phyloP scores from a whole-genome alignment of 73 alveolate species.

The Paramecium caudatum region DNA sequence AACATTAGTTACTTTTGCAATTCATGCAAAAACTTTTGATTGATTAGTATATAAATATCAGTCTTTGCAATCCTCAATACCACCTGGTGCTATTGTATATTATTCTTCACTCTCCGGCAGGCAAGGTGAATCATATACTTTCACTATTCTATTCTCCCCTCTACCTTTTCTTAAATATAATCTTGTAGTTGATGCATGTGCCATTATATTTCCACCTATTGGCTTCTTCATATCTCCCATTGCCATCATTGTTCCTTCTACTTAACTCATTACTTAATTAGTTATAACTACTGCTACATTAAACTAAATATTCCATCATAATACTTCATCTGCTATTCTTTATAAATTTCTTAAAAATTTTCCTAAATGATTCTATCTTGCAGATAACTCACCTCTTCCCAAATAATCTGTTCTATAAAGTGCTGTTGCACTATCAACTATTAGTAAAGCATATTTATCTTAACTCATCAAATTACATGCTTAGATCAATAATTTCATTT shows the following conservation, averaged over 20 bases:
- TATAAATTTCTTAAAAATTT: constrained; percentile 96
- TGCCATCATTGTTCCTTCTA: constrained; percentile 96
- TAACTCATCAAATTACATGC: constrained; percentile 97
- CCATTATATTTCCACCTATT: constrained; percentile 99
- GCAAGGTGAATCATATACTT: constrained; percentile 98
- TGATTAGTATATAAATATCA: constrained; percentile 9
- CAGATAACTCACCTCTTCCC: constrained; percentile 98
- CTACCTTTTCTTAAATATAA: constrained; percentile 97
- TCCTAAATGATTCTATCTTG: constrained; percentile 96
- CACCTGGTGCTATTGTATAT: constrained; percentile 89
- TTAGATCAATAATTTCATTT: constrained; percentile 87
- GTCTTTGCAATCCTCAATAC: constrained; percentile 90
- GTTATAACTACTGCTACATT: constrained; percentile 98
- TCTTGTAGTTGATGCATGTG: constrained; percentile 98
- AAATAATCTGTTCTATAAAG: constrained; percentile 98
- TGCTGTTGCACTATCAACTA: constrained; percentile 99
- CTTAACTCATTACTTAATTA: constrained; percentile 97
- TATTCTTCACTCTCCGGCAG: constrained; percentile 98
- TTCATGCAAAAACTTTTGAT: constrained; percentile 68
- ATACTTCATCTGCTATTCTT: constrained; percentile 96
- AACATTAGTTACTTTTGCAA: constrained; percentile 64
- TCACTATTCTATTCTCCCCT: constrained; percentile 96
- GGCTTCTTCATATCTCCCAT: constrained; percentile 97
- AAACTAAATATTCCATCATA: constrained; percentile 47
- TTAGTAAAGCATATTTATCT: constrained; percentile 90